Conservation (phyloP, 2,329 filamentous ascomycete species). For the Cucurbitaria berberidis region DNA sequence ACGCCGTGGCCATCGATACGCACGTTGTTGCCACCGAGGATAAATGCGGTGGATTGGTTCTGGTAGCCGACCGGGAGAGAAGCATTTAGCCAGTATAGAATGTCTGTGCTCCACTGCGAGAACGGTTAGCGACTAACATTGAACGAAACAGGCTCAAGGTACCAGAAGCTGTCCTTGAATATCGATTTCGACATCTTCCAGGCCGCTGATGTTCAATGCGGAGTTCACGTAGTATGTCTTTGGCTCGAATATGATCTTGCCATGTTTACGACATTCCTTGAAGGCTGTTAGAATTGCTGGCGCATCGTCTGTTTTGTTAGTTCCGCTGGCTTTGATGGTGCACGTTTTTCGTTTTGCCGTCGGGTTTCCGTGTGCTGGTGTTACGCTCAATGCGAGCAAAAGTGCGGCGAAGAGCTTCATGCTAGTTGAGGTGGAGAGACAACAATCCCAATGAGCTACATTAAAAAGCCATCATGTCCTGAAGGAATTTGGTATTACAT, state of each 20-base stretch:
- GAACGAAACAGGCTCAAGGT: neutral
- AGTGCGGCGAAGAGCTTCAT: constrained; percentile 3
- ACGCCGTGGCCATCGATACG: constrained; percentile 57
- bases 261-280: constrained; percentile 25
- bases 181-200: constrained; percentile 36
- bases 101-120: constrained; percentile 31
- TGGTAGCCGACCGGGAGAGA: constrained; percentile 43
- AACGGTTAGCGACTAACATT: neutral
- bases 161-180: constrained; percentile 31
- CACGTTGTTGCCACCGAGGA: constrained; percentile 59
- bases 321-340: constrained; percentile 20
- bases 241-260: constrained; percentile 27
- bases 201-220: constrained; percentile 27
- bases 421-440: neutral
- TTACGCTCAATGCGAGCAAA: constrained; percentile 1
- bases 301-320: constrained; percentile 30
- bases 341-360: constrained; percentile 18
- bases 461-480: too few relatives aligned
- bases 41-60: constrained; percentile 38
- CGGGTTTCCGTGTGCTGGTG: neutral
- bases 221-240: constrained; percentile 34
- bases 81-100: constrained; percentile 37
- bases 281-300: constrained; percentile 38
- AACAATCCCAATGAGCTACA: too few relatives aligned
- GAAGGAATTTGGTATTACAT: too few relatives aligned